These are phyloP conservation scores for Naganishia kalamii DNA, from an alignment of 768 basidiomycete genomes.

Conservation along the genomic window DNA sequence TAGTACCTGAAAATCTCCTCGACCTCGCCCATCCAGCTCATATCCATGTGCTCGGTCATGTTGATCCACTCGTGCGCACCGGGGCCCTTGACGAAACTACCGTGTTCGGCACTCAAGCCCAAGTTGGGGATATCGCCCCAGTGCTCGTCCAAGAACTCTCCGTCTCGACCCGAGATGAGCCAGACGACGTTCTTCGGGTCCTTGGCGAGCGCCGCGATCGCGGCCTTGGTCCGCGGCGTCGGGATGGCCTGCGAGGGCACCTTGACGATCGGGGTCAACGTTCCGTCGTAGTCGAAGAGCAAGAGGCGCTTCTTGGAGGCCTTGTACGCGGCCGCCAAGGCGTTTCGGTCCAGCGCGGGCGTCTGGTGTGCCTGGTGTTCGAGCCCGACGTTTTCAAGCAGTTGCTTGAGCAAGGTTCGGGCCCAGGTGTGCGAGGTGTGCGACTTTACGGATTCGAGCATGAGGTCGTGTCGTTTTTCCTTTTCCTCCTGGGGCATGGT, in stretches of 20 bases:
- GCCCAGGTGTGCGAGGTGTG: constrained; percentile 97
- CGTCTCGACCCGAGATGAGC: constrained; percentile 94
- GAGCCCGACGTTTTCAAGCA: constrained; percentile 70
- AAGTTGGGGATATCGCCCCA: constrained; percentile 74
- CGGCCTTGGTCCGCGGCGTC: constrained; percentile 63
- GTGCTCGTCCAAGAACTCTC: constrained; percentile 82
- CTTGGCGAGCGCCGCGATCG: constrained; percentile 62
- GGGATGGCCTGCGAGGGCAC: constrained; percentile 81
- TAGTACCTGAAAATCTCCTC: constrained; percentile 93
- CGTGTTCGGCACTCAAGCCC: constrained; percentile 94
- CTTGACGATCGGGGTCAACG: constrained; percentile 94
- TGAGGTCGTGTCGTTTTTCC: constrained; percentile 59
- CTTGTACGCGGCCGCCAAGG: constrained; percentile 59
- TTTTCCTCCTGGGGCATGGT: constrained; percentile 75
- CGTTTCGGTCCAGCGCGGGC: constrained; percentile 66
- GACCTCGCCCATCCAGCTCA: constrained; percentile 96
- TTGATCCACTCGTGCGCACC: constrained; percentile 68
- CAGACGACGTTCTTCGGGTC: constrained; percentile 90
- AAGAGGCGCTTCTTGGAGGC: constrained; percentile 74
- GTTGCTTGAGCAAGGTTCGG: constrained; percentile 76
- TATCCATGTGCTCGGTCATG: constrained; percentile 85
- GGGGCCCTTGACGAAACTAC: constrained; percentile 77
- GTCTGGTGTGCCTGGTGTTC: constrained; percentile 76
- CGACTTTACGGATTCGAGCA: constrained; percentile 78
- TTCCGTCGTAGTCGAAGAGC: constrained; percentile 96